Percentiles rank a stretch among this genome's conserved stretches.
Conservation (phyloP, 2,329 filamentous ascomycete species). For the Neonectria magnoliae region DNA sequence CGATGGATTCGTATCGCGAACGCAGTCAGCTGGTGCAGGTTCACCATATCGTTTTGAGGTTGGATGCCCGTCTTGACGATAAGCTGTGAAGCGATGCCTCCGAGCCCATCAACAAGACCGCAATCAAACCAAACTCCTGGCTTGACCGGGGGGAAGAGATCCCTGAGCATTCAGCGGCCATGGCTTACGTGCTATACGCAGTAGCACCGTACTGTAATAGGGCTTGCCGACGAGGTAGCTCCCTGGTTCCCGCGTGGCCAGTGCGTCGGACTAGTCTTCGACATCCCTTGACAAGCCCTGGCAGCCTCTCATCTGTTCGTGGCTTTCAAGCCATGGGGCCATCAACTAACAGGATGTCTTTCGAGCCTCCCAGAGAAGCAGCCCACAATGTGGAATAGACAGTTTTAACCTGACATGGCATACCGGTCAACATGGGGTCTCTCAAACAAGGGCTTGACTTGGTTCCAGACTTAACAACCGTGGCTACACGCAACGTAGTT, state of each 20-base stretch:
- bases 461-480: slow-evolving; percentile 27
- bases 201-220: background rate
- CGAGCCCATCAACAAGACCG: slow-evolving; percentile 4
- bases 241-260: slow-evolving; percentile 39
- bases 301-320: slow-evolving; percentile 13
- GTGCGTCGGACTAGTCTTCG: slow-evolving; percentile 24
- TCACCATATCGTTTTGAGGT: slow-evolving; percentile 27
- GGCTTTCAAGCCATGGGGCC: slow-evolving; percentile 30
- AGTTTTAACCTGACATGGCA: slow-evolving; percentile 14
- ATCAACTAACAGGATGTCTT: slow-evolving; percentile 16
- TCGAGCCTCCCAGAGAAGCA: background rate
- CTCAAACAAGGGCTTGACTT: slow-evolving; percentile 21
- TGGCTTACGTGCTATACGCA: slow-evolving; percentile 1
- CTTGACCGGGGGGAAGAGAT: slow-evolving; percentile 16
- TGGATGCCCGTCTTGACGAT: slow-evolving; percentile 2
- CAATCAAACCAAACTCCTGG: slow-evolving; percentile 28
- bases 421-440: slow-evolving; percentile 8
- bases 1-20: slow-evolving; percentile 7
- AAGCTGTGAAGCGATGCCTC: slow-evolving; percentile 4
- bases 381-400: slow-evolving; percentile 6
- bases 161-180: slow-evolving; percentile 23
- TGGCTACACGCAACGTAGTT: background rate
- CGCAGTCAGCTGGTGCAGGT: slow-evolving; percentile 26
- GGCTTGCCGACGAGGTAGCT: slow-evolving; percentile 33
- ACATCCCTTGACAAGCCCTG: slow-evolving; percentile 17